Conservation (phyloP, 768 basidiomycete species). For the Suillus brevipes region DNA sequence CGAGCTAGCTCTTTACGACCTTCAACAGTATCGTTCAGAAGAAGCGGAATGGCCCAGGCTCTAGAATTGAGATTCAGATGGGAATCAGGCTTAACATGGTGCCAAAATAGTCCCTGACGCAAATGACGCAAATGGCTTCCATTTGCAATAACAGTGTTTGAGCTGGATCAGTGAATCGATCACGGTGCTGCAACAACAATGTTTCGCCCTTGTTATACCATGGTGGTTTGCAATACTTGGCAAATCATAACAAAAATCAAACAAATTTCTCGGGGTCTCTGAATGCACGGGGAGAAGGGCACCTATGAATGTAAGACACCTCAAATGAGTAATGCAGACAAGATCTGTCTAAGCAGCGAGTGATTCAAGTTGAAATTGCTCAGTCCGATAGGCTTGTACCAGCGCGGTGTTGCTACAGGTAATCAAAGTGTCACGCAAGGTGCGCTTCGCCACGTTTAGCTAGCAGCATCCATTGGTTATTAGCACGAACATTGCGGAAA, state of each 20-base stretch:
- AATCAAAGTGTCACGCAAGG: neutral
- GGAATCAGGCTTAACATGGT: neutral
- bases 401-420: neutral
- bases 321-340: neutral
- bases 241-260: neutral
- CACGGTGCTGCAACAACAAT: neutral
- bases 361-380: neutral
- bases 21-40: neutral
- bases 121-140: neutral
- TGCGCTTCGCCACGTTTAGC: neutral
- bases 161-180: neutral
- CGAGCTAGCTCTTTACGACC: neutral
- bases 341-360: neutral
- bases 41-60: neutral
- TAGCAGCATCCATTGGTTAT: neutral
- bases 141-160: neutral
- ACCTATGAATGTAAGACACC: neutral
- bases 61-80: neutral
- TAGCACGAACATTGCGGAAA: neutral
- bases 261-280: neutral
- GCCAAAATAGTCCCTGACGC: neutral
- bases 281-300: neutral
- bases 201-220: neutral
- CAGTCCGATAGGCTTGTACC: neutral
- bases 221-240: neutral